Evolutionary conservation across 129 eudicot species (phyloP).

Genomic region (sunflower (Helianthus annuus)): DNA sequence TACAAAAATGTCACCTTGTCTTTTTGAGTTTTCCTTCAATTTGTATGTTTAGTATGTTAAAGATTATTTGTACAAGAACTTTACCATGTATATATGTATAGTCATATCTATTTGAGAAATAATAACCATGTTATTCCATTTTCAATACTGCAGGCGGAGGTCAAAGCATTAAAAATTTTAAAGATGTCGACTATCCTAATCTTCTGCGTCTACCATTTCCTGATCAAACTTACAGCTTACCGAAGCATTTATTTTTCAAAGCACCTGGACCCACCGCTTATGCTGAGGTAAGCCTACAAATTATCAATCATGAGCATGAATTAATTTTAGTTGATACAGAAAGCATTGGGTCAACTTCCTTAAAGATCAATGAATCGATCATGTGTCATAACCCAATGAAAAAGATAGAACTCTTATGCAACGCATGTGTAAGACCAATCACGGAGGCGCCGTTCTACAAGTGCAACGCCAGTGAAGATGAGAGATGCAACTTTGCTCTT

Average conservation of each 20-base stretch:
- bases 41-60: no score
- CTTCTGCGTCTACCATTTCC: conserved; percentile 15
- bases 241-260: conserved; percentile 6
- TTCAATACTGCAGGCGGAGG: not conserved
- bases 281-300: not conserved
- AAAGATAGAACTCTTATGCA: conserved; percentile 7
- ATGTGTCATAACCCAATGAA: not conserved
- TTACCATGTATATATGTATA: no score
- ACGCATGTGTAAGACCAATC: conserved; percentile 28
- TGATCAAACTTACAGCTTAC: not conserved
- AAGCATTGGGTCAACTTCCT: not conserved
- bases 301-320: not conserved
- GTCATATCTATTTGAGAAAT: not conserved
- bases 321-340: not conserved
- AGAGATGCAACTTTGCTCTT: no score
- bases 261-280: not conserved
- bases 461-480: not conserved
- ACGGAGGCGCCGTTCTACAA: conserved; percentile 9
- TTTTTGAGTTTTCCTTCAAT: no score
- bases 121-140: not conserved
- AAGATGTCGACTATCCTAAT: conserved; percentile 4
- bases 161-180: not conserved
- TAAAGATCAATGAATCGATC: not conserved
- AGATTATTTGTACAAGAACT: no score
- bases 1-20: no score